Base-by-base conservation (phyloP, 176 grass and related monocot species). In the Triticum turgidum region DNA sequence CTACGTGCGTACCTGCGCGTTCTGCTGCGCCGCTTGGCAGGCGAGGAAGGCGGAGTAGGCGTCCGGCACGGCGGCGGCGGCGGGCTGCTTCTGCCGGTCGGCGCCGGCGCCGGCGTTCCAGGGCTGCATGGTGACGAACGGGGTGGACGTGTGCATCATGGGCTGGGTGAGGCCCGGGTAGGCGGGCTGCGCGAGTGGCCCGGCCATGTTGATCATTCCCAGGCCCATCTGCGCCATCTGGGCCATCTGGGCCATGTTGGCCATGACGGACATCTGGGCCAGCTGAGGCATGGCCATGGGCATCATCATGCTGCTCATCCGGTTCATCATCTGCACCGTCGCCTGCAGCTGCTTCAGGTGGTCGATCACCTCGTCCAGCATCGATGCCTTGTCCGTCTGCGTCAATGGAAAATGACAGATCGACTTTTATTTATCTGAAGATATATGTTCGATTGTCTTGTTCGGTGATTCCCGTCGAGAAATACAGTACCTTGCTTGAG, bases 321-420 rank as follows among this genome's bases (percentile, higher is more conserved):
- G 83, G 86, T 35, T 94, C 90, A 99, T 99, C 92, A 93, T 84
- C 89, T 89, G 94, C 56, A 90, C 82, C 80, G 94, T 94, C 7
- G 89, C 82, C 80, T 99, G 97, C 58, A 99, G 85, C 80, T 96
- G 94, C 91, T 96, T 99, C 91, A 99, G 83, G 89, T 99, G 91
- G 61, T 92, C 94, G 85, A 99, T 96, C 89, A 83, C 97, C 94
- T 99, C 97, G 70, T 94, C 97, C 37, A 99, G 90, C 94, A 99
- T 96, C 63, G 97, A 99, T 71, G 97, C 97, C 79, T 99, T 99
- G 90, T 96, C 97, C 7, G 90, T 93, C 97, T 99, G 74, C 15
- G 61, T 30, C 14, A 47, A 1, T 15, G 1, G 6, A 11, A 45
- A 27, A 32, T 25, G 34, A 14, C 18, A 68, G 6, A 52, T 34